Conservation (phyloP, 1,284 basidiomycete species). For the Ustilago curta region DNA sequence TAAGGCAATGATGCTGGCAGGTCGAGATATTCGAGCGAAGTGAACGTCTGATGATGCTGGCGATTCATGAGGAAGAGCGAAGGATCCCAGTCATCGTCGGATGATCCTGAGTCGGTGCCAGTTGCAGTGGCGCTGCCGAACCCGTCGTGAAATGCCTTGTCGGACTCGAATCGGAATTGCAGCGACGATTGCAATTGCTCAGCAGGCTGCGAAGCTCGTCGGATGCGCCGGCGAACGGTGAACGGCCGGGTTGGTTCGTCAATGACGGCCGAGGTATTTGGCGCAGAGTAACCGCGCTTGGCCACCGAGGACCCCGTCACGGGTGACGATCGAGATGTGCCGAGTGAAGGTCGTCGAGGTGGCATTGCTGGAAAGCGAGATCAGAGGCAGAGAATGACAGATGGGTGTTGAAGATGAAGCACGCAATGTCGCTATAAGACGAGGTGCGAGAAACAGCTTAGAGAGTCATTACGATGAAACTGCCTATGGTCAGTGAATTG, state of each 20-base stretch:
- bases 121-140: slow-evolving; percentile 40
- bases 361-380: slow-evolving; percentile 12
- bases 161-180: slow-evolving; percentile 20
- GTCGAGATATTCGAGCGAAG: slow-evolving; percentile 56
- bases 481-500: neutral
- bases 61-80: slow-evolving; percentile 7
- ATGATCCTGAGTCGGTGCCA: slow-evolving; percentile 40
- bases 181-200: slow-evolving; percentile 10
- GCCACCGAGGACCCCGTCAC: slow-evolving; percentile 16
- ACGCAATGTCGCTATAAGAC: neutral
- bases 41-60: slow-evolving; percentile 21
- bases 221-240: slow-evolving; percentile 30
- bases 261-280: slow-evolving; percentile 8
- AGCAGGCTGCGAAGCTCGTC: slow-evolving; percentile 40
- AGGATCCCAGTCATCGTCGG: slow-evolving; percentile 44
- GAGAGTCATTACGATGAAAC: slow-evolving; percentile 2
- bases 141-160: slow-evolving; percentile 24
- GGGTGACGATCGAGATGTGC: slow-evolving; percentile 33
- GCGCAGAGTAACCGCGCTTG: slow-evolving; percentile 2
- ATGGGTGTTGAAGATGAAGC: neutral
- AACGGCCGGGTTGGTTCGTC: slow-evolving; percentile 40
- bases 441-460: neutral
- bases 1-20: slow-evolving; percentile 55
- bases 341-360: slow-evolving; percentile 35
- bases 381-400: no score